A percentile compares a stretch with the other conserved stretches of the same genome.
Conservation (phyloP, 768 basidiomycete genomes). For the Calocybe gangraenosa region DNA sequence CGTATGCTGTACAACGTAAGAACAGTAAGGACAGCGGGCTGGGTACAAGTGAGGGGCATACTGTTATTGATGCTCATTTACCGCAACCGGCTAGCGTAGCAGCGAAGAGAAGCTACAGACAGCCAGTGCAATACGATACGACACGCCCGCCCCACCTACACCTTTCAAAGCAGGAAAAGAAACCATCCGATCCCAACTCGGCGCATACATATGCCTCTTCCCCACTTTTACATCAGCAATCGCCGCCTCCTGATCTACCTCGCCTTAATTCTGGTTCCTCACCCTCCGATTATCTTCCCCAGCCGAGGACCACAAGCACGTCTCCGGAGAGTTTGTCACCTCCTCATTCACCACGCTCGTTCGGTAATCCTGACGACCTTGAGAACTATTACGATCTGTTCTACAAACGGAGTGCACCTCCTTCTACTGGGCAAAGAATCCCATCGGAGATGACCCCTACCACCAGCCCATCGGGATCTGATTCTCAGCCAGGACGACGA, state of each 20-base stretch:
- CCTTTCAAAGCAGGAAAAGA: constrained; percentile 12
- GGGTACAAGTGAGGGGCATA: constrained; percentile 42
- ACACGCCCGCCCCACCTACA: constrained; percentile 21
- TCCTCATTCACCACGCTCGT: constrained; percentile 44
- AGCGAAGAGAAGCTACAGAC: constrained; percentile 17
- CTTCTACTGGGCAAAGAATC: constrained; percentile 10
- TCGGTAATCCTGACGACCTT: constrained; percentile 61
- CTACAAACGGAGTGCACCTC: constrained; percentile 42
- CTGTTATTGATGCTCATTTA: constrained; percentile 10
- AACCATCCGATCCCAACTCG: constrained; percentile 15
- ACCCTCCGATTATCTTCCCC: constrained; percentile 4
- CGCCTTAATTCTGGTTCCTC: constrained; percentile 1
- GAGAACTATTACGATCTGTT: constrained; percentile 76
- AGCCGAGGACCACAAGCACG: constrained; percentile 8
- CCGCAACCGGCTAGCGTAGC: constrained; percentile 4
- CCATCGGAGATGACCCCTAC: constrained; percentile 5
- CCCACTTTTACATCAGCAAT: constrained; percentile 12
- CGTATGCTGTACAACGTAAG: constrained; percentile 31
- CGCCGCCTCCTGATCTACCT: constrained; percentile 6
- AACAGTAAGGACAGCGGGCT: constrained; percentile 39
- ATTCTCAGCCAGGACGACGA: constrained; percentile 19
- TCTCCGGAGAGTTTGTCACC: constrained; percentile 30
- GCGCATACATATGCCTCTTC: constrained; percentile 21
- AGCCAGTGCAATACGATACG: constrained; percentile 34
- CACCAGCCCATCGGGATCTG: constrained; percentile 16